Evolutionary conservation across 1,284 basidiomycete species (phyloP).

Genomic region (Sanghuangporus baumii): DNA sequence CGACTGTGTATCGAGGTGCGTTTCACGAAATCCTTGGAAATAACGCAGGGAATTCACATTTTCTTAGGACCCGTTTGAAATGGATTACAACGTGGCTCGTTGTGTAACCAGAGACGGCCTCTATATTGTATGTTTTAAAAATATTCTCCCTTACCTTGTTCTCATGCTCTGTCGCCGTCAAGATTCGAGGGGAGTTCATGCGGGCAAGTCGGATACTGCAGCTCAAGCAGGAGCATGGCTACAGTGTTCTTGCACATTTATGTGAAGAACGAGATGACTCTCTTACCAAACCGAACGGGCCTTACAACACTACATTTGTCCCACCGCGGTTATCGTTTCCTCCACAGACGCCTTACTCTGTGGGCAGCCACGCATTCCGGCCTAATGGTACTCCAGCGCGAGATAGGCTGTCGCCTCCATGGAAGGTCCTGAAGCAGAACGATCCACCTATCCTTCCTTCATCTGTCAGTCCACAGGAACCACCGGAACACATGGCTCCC

Average conservation of each 20-base stretch:
- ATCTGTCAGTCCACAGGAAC: conserved; percentile 36
- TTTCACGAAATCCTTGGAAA: conserved; percentile 1
- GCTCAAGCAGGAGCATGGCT: conserved; percentile 74
- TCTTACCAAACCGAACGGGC: conserved; percentile 35
- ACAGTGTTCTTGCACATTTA: conserved; percentile 74
- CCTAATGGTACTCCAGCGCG: conserved; percentile 39
- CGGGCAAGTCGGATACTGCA: conserved; percentile 84
- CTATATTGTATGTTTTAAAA: conserved; percentile 64
- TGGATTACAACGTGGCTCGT: conserved; percentile 91
- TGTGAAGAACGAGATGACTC: conserved; percentile 74
- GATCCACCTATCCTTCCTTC: conserved; percentile 5
- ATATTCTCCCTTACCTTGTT: background rate
- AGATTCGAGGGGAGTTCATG: conserved; percentile 99
- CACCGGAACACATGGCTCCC: conserved; percentile 73
- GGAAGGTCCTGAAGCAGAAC: conserved; percentile 25
- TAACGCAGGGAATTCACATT: conserved; percentile 17
- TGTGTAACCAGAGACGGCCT: conserved; percentile 96
- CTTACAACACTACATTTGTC: conserved; percentile 37
- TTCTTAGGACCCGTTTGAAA: conserved; percentile 89
- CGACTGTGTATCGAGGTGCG: conserved; percentile 88
- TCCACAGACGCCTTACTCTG: conserved; percentile 63
- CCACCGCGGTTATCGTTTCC: conserved; percentile 54
- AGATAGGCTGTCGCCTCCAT: conserved; percentile 44
- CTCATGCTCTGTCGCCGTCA: background rate
- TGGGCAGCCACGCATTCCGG: conserved; percentile 55